Conservation (phyloP, 768 basidiomycete genomes). For the Hericium coralloides region DNA sequence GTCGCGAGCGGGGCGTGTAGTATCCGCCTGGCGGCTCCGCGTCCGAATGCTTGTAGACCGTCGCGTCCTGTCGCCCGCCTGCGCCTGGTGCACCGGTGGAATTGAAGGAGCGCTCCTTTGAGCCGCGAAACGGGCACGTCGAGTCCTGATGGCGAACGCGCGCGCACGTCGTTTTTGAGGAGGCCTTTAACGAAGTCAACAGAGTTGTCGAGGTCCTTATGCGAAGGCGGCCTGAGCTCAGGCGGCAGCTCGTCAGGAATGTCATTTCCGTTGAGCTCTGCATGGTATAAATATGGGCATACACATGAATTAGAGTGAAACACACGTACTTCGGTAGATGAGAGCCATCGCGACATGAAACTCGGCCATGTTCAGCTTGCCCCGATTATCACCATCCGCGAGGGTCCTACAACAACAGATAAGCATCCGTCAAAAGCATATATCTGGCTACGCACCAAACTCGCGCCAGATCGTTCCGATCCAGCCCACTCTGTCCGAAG, state of each 20-base stretch:
- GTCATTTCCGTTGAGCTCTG: constrained; percentile 87
- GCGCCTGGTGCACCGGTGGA: constrained; percentile 41
- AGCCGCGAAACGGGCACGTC: constrained; percentile 51
- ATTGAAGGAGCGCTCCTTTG: constrained; percentile 68
- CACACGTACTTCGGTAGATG: constrained; percentile 83
- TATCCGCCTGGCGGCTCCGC: constrained; percentile 49
- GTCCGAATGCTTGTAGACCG: constrained; percentile 79
- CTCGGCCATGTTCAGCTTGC: constrained; percentile 90
- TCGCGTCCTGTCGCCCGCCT: constrained; percentile 72
- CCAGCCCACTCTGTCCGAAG: constrained; percentile 87
- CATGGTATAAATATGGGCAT: background rate
- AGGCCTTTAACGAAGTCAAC: constrained; percentile 86
- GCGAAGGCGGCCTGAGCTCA: constrained; percentile 89
- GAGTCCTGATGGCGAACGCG: constrained; percentile 47
- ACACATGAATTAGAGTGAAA: background rate
- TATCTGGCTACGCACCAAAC: constrained; percentile 60
- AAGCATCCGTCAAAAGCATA: no score
- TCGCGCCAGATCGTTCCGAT: constrained; percentile 82
- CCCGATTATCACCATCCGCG: constrained; percentile 88
- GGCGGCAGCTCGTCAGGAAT: constrained; percentile 81
- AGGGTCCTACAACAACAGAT: constrained; percentile 53
- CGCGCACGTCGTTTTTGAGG: constrained; percentile 75
- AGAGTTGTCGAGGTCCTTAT: constrained; percentile 79
- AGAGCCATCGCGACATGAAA: constrained; percentile 99
- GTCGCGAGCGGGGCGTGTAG: constrained; percentile 76